Evolutionary conservation across 768 basidiomycete genomes (phyloP).

Genomic region (Amanita inopinata): DNA sequence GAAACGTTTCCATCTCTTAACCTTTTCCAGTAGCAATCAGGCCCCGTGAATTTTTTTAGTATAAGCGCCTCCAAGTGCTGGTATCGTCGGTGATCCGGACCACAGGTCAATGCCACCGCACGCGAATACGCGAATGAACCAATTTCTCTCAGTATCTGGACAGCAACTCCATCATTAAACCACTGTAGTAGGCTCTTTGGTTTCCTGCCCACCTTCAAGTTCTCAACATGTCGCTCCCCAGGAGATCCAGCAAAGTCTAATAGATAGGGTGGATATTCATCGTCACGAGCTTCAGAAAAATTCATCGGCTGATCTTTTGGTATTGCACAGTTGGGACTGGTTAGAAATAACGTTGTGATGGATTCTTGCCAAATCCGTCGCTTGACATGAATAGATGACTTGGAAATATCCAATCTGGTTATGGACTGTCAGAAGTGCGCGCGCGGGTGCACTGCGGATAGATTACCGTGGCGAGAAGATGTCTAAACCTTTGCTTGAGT

Average conservation of each 20-base stretch:
- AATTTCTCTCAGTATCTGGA: conserved; percentile 67
- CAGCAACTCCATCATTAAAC: background rate
- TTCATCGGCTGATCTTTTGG: conserved; percentile 45
- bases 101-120: conserved; percentile 36
- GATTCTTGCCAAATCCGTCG: conserved; percentile 78
- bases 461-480: conserved; percentile 67
- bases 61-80: conserved; percentile 40
- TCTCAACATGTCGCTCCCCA: conserved; percentile 67
- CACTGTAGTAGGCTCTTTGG: background rate
- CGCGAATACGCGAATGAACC: conserved; percentile 46
- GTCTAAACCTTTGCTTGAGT: conserved; percentile 47
- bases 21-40: conserved; percentile 63
- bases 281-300: conserved; percentile 48
- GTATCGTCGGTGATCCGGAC: conserved; percentile 39
- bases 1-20: conserved; percentile 19
- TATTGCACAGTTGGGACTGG: conserved; percentile 47
- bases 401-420: conserved; percentile 46
- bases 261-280: conserved; percentile 61
- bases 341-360: conserved; percentile 55
- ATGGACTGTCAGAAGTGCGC: background rate
- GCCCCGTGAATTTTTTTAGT: conserved; percentile 49
- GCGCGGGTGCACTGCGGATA: background rate
- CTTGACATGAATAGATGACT: conserved; percentile 47
- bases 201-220: conserved; percentile 80
- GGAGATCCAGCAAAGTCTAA: conserved; percentile 52